A percentile compares a stretch with the other conserved stretches of the same genome.
phyloP scores from a whole-genome alignment of 768 basidiomycete genomes.

The Trametes maxima region DNA sequence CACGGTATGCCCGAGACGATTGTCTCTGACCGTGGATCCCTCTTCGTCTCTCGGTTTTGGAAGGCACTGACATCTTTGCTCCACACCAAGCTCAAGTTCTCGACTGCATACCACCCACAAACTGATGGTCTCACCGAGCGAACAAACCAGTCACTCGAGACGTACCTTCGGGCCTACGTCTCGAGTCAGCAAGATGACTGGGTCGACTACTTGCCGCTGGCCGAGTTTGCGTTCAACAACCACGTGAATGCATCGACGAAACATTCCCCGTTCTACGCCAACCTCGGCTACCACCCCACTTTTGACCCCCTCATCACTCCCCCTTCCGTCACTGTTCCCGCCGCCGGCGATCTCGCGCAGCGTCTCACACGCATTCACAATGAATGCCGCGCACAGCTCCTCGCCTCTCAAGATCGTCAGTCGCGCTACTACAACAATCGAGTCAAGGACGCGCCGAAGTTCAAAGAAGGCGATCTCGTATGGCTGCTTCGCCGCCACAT shows the following conservation, averaged over 20 bases:
- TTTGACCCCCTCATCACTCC: conserved; percentile 36
- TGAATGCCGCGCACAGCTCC: conserved; percentile 38
- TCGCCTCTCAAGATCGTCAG: conserved; percentile 34
- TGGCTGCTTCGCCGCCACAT: conserved; percentile 44
- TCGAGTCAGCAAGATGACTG: conserved; percentile 47
- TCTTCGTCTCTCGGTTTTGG: conserved; percentile 21
- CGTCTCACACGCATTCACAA: conserved; percentile 37
- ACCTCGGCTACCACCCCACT: conserved; percentile 17
- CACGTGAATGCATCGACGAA: conserved; percentile 35
- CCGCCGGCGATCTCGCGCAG: conserved; percentile 35
- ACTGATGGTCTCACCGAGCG: conserved; percentile 43
- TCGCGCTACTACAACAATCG: conserved; percentile 34
- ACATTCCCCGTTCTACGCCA: conserved; percentile 15
- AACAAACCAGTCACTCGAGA: conserved; percentile 41
- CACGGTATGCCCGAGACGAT: conserved; percentile 26
- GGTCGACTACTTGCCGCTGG: conserved; percentile 42
- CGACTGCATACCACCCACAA: conserved; percentile 48
- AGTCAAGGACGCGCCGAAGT: conserved; percentile 32
- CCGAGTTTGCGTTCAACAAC: conserved; percentile 48
- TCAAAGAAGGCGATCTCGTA: conserved; percentile 37
- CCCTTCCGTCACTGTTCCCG: conserved; percentile 32
- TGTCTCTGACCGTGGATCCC: conserved; percentile 24
- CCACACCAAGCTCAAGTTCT: conserved; percentile 27
- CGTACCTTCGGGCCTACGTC: conserved; percentile 39
- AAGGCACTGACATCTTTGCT: not conserved